A percentile compares a stretch with the other conserved stretches of the same genome.
Conservation (phyloP, 2,329 filamentous ascomycete species). For the Byssothecium circinans region DNA sequence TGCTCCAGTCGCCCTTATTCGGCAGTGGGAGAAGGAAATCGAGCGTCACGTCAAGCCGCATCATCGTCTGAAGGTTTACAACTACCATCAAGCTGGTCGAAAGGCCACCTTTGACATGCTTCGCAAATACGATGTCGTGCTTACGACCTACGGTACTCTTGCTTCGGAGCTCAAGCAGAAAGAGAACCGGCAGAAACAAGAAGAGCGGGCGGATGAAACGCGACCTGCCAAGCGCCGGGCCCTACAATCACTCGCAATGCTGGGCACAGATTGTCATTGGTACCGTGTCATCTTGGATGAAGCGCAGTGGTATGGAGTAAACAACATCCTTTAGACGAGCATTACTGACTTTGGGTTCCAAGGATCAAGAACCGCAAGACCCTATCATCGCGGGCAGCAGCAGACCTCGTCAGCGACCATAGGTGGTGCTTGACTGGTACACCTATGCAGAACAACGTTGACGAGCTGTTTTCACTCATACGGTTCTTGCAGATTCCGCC, state of each 20-base stretch:
- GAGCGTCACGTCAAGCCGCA: slow-evolving; percentile 63
- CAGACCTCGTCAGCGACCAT: slow-evolving; percentile 60
- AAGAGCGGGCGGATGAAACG: slow-evolving; percentile 48
- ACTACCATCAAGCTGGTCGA: slow-evolving; percentile 65
- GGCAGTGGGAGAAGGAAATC: slow-evolving; percentile 85
- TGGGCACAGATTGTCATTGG: slow-evolving; percentile 64
- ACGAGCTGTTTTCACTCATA: slow-evolving; percentile 76
- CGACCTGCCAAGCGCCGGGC: slow-evolving; percentile 27
- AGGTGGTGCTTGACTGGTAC: slow-evolving; percentile 79
- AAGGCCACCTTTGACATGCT: slow-evolving; percentile 61
- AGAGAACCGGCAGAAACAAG: slow-evolving; percentile 51
- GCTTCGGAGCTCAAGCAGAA: slow-evolving; percentile 67
- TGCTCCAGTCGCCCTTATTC: slow-evolving; percentile 75
- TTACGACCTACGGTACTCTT: slow-evolving; percentile 78
- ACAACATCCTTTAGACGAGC: no score
- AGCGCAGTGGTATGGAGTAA: slow-evolving; percentile 58
- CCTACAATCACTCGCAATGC: slow-evolving; percentile 45
- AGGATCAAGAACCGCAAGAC: slow-evolving; percentile 73
- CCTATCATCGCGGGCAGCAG: slow-evolving; percentile 62
- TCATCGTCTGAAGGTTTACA: slow-evolving; percentile 64
- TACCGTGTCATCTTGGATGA: slow-evolving; percentile 70
- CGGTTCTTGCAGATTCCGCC: slow-evolving; percentile 76
- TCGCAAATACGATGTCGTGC: slow-evolving; percentile 69
- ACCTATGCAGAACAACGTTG: slow-evolving; percentile 70
- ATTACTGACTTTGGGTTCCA: no score